Base-by-base conservation (phyloP, 176 grass and related monocot species). In the Ensete ventricosum region DNA sequence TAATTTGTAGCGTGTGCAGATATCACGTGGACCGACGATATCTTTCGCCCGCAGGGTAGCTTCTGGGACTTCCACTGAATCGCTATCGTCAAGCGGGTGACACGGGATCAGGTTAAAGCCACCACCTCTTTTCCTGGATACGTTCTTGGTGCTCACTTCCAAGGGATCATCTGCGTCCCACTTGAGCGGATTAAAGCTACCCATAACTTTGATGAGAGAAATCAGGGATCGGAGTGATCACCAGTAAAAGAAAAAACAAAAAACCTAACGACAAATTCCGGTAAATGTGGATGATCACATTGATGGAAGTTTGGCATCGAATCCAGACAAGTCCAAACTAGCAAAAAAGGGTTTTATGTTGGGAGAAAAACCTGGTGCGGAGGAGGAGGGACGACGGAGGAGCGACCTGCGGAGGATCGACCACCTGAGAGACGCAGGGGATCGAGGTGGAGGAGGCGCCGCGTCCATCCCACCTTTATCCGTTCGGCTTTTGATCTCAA, bases 101-200 rank as follows among this genome's bases (percentile, higher is more conserved):
- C 82, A 99, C 29, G 88, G 79, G 9, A 99, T 86, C 63, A 99
- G 81, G 14, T 91, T 94, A 84, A 94, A 94, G 53, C 90, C 88
- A 81, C 80, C 64, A 0, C 53, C 78, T 71, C 84, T 54, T 83
- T 87, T 99, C 85, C 95, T 89, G 22, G 90, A 91, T 82, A 99
- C 84, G 62, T 86, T 84, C 43, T 76, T 69, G 9, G 19, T 86
- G n/a, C 23, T 76, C 34, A 76, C 49, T 34, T 76, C 78, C 74
- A 82, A 78, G 64, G 74, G 73, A 21, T 76, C 67, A 57, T 71
- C 82, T 48, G 52, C 74, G 58, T 20, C 64, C 73, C 83, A 54
- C 20, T 62, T 24, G 0, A 78, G 9, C 0, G 22, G 76, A 19
- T 63, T 69, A 55, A 9, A 13, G 8, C 25, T 54, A 65, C 0